Evolutionary conservation across 1,139 yeast genomes (phyloP).

Genomic region (Debaryomyces sp.): DNA sequence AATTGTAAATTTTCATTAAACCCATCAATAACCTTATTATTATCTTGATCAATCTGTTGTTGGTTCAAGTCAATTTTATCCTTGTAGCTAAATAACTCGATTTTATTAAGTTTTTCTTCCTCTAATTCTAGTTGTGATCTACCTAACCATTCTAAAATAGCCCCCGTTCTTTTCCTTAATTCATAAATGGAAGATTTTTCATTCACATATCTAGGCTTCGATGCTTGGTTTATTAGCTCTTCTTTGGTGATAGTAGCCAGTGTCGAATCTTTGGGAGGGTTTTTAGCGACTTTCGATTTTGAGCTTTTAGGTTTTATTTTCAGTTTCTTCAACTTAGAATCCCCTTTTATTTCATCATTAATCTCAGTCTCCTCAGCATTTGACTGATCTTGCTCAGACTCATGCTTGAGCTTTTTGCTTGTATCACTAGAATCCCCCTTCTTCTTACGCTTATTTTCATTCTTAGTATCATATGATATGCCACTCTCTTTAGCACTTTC

Average conservation of each 20-base stretch:
- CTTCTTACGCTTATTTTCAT: constrained; percentile 26
- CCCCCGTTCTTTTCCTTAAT: constrained; percentile 84
- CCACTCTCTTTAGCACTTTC: constrained; percentile 61
- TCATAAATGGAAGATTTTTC: constrained; percentile 74
- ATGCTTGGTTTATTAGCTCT: constrained; percentile 60
- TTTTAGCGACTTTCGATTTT: constrained; percentile 16
- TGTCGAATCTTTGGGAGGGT: constrained; percentile 8
- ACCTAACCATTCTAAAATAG: constrained; percentile 87
- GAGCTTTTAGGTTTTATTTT: constrained; percentile 13
- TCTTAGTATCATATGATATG: constrained; percentile 13
- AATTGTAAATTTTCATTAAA: constrained; percentile 61
- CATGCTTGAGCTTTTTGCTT: constrained; percentile 7
- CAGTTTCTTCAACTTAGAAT: constrained; percentile 12
- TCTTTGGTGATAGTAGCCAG: constrained; percentile 30
- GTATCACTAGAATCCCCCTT: constrained; percentile 16
- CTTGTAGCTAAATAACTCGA: constrained; percentile 43
- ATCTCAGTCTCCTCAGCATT: constrained; percentile 13
- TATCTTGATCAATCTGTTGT: constrained; percentile 31
- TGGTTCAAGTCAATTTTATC: constrained; percentile 14
- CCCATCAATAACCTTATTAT: constrained; percentile 38
- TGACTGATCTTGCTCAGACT: constrained; percentile 5
- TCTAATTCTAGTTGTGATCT: constrained; percentile 81
- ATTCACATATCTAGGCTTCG: constrained; percentile 84
- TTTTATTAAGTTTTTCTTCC: constrained; percentile 64
- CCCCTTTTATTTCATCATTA: constrained; percentile 15